Evolutionary conservation across 257 asterid species (phyloP).

Genomic region (Dorcoceras hygrometricum): DNA sequence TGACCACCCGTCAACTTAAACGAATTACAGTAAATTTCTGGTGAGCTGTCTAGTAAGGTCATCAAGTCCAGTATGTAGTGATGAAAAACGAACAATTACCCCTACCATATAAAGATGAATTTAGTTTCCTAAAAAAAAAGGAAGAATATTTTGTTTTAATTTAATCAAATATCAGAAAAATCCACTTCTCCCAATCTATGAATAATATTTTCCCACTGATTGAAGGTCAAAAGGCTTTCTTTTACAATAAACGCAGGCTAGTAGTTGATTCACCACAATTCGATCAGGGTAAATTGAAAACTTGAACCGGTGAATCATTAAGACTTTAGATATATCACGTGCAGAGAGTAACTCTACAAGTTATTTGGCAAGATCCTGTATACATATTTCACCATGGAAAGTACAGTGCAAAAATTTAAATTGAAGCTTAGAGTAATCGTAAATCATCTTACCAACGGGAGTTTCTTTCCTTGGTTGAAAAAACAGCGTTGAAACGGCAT

Average conservation of each 20-base stretch:
- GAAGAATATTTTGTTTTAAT: too few species aligned
- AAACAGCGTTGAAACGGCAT: conserved; percentile 95
- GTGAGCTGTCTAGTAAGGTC: neutral
- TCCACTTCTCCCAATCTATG: neutral
- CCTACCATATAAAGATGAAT: too few species aligned
- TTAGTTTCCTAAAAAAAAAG: too few species aligned
- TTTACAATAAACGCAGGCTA: too few species aligned
- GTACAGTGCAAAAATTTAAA: neutral
- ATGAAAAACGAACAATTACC: neutral
- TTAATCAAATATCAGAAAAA: too few species aligned
- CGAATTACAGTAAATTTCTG: too few species aligned
- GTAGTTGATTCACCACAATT: too few species aligned
- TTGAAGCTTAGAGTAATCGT: neutral
- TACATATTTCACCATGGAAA: conserved; percentile 14
- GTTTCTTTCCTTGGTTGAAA: conserved; percentile 93
- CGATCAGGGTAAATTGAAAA: too few species aligned
- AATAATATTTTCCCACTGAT: too few species aligned
- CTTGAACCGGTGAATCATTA: conserved; percentile 87
- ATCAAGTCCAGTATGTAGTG: neutral
- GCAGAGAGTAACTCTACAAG: conserved; percentile 75
- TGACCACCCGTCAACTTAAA: neutral
- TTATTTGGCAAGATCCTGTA: conserved; percentile 83
- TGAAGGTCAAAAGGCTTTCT: too few species aligned
- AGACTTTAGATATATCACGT: conserved; percentile 70
- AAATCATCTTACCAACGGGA: conserved; percentile 60